Conservation (phyloP, 371 early-diverging fungal genomes). For the Actinomortierella wolfii region DNA sequence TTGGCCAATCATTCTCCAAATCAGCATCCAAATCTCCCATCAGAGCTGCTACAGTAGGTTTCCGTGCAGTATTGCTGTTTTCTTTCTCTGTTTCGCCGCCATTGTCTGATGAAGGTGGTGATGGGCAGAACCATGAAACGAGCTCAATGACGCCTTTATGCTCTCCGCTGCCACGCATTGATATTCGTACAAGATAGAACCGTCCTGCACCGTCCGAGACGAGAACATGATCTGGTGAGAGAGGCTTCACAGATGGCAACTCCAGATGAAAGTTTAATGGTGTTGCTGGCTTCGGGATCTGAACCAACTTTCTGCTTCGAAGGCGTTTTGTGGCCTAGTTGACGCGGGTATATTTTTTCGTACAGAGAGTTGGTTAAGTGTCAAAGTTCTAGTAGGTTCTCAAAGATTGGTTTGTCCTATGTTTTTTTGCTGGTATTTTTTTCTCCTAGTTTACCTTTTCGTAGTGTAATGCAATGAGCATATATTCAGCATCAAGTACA, state of each 20-base stretch:
- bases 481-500: slow-evolving; percentile 51
- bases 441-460: slow-evolving; percentile 60
- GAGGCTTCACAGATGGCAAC: slow-evolving; percentile 38
- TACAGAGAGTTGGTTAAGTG: too few relatives aligned
- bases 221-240: slow-evolving; percentile 40
- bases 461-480: slow-evolving; percentile 47
- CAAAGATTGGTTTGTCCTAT: background rate
- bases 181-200: slow-evolving; percentile 30
- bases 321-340: slow-evolving; percentile 23
- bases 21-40: background rate
- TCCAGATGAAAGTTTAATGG: slow-evolving; percentile 23
- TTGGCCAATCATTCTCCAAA: background rate
- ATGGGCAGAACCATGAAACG: slow-evolving; percentile 12
- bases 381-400: too few relatives aligned
- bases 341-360: too few relatives aligned
- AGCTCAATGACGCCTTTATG: slow-evolving; percentile 30
- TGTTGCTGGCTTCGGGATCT: slow-evolving; percentile 15
- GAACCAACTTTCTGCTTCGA: slow-evolving; percentile 30
- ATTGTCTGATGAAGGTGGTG: background rate
- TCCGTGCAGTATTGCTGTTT: background rate
- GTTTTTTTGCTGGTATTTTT: too few relatives aligned
- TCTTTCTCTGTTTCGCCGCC: background rate
- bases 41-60: background rate
- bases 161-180: slow-evolving; percentile 8
- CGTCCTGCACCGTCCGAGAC: slow-evolving; percentile 41